phyloP scores from a whole-genome alignment of 1,139 yeast species.

The Suhomyces kunorum region DNA sequence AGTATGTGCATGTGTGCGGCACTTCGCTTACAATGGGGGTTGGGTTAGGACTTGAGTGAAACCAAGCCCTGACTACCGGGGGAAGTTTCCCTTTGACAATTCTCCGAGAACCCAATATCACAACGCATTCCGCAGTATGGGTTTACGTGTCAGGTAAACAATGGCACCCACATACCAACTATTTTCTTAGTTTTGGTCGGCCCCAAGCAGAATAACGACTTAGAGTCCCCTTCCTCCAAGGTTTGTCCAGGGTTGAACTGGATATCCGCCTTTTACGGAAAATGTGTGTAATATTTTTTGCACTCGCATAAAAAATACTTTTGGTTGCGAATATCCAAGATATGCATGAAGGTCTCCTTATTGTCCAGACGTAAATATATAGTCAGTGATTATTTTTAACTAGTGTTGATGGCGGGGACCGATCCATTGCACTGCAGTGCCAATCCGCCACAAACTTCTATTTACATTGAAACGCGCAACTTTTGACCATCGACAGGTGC shows the following conservation, averaged over 20 bases:
- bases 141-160: no score
- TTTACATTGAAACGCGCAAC: constrained; percentile 3
- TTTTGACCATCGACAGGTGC: neutral
- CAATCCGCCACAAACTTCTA: neutral
- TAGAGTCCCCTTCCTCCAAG: neutral
- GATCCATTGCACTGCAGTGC: neutral
- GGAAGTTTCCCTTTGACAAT: no score
- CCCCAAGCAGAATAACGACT: no score
- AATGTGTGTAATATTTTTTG: constrained; percentile 1
- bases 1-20: no score
- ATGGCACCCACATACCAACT: no score
- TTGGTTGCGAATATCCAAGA: constrained; percentile 7
- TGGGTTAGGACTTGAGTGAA: no score
- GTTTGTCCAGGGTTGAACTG: neutral
- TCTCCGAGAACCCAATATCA: no score
- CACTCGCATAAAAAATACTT: constrained; percentile 2
- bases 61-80: no score
- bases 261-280: neutral
- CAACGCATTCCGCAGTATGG: no score
- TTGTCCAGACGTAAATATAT: neutral
- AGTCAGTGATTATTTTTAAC: constrained; percentile 7
- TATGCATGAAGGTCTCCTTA: constrained; percentile 7
- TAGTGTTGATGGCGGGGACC: constrained; percentile 2
- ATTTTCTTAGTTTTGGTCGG: no score
- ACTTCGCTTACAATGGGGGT: no score